These are phyloP conservation scores for Cyphellophora attinorum DNA, from an alignment of 2,329 filamentous ascomycete species.

Conservation along the genomic window DNA sequence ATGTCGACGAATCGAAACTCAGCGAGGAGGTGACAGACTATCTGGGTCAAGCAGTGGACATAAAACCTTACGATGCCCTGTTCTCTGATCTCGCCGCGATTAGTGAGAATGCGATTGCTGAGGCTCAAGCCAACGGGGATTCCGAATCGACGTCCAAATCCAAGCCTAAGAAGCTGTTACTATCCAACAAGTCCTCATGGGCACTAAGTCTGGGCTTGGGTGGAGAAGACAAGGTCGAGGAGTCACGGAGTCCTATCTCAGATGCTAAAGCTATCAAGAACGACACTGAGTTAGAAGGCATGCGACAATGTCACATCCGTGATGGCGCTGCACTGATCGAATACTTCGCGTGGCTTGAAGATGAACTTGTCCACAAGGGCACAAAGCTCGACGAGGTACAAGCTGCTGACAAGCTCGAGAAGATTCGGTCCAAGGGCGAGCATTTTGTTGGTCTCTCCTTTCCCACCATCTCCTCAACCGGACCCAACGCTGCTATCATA, in stretches of 20 bases:
- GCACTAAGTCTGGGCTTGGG: constrained; percentile 80
- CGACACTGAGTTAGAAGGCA: constrained; percentile 75
- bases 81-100: constrained; percentile 67
- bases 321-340: constrained; percentile 85
- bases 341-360: constrained; percentile 94
- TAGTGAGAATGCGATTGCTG: constrained; percentile 34
- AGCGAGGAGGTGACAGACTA: constrained; percentile 58
- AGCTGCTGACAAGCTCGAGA: constrained; percentile 83
- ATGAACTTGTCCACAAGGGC: constrained; percentile 69
- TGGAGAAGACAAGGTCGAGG: constrained; percentile 75
- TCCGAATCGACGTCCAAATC: constrained; percentile 23
- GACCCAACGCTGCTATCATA: constrained; percentile 85
- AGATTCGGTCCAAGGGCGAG: constrained; percentile 47
- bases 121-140: constrained; percentile 24
- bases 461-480: constrained; percentile 90
- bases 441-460: constrained; percentile 87
- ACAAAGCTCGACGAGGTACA: constrained; percentile 74
- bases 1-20: constrained; percentile 73
- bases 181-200: constrained; percentile 89
- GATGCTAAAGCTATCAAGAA: constrained; percentile 96
- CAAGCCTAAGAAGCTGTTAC: constrained; percentile 58
- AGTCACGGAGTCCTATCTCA: constrained; percentile 74
- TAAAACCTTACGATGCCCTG: constrained; percentile 75
- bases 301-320: constrained; percentile 86
- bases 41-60: constrained; percentile 57